These are phyloP conservation scores for Diaporthe sp. DNA, from an alignment of 2,329 filamentous ascomycete genomes.

Conservation along the genomic window DNA sequence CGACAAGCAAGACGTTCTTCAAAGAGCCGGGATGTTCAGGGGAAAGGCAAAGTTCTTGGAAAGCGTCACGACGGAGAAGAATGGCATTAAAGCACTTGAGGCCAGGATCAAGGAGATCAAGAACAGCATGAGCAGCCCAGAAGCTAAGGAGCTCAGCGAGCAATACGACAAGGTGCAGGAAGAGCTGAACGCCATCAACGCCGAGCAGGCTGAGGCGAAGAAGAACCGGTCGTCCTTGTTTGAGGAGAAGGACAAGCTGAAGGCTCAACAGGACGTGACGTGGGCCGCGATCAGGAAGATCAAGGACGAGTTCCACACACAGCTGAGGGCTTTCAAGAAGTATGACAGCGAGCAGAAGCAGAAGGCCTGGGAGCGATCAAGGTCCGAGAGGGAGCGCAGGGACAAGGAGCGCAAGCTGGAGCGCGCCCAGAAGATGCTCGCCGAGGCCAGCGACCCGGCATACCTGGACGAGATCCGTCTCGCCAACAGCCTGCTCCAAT, in stretches of 20 bases:
- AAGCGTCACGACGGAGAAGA: slow-evolving; percentile 85
- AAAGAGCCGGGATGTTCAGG: too few species aligned
- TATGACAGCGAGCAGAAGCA: slow-evolving; percentile 88
- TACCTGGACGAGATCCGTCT: slow-evolving; percentile 94
- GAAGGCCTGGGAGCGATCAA: slow-evolving; percentile 79
- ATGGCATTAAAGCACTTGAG: slow-evolving; percentile 88
- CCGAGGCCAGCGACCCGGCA: slow-evolving; percentile 85
- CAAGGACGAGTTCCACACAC: slow-evolving; percentile 88
- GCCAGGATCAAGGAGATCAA: slow-evolving; percentile 88
- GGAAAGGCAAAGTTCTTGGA: slow-evolving; percentile 83
- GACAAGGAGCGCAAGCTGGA: slow-evolving; percentile 80
- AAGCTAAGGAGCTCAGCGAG: slow-evolving; percentile 87
- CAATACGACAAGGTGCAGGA: slow-evolving; percentile 86
- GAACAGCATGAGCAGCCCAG: slow-evolving; percentile 90
- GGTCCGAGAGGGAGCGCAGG: slow-evolving; percentile 81
- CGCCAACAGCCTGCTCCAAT: slow-evolving; percentile 86
- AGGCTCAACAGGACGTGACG: slow-evolving; percentile 88
- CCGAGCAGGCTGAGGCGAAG: slow-evolving; percentile 89
- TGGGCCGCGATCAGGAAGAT: slow-evolving; percentile 83
- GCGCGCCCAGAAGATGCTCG: slow-evolving; percentile 79
- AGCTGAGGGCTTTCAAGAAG: slow-evolving; percentile 83
- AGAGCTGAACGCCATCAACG: slow-evolving; percentile 90
- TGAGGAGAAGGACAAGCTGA: slow-evolving; percentile 86
- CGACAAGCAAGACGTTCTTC: slow-evolving; percentile 67
- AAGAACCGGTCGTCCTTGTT: slow-evolving; percentile 87